A percentile compares a stretch with the other conserved stretches of the same genome.
Conservation (phyloP, 139 green algal genomes). For the Chlamydomonas asymmetrica region DNA sequence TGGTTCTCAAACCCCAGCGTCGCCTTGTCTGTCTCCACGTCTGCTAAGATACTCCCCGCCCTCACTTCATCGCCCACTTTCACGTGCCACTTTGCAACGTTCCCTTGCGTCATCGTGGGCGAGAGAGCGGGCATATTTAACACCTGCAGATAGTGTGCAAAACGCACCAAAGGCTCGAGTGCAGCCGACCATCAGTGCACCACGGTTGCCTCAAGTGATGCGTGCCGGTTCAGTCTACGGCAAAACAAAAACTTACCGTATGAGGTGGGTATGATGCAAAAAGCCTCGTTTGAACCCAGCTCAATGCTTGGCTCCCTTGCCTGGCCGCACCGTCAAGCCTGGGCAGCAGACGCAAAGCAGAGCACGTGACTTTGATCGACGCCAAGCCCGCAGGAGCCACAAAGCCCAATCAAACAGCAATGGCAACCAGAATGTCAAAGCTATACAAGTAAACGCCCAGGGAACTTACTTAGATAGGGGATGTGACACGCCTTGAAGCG, state of each 20-base stretch:
- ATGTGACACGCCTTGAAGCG: too few species aligned
- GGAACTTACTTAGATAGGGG: too few species aligned
- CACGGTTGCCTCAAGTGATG: background rate
- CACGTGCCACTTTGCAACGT: constrained; percentile 66
- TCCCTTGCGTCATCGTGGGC: constrained; percentile 88
- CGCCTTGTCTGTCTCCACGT: constrained; percentile 96
- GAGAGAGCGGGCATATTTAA: constrained; percentile 87
- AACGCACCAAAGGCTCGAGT: background rate
- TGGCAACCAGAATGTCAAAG: too few species aligned
- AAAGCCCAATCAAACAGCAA: too few species aligned
- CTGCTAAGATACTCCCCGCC: constrained; percentile 73
- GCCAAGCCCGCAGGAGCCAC: too few species aligned
- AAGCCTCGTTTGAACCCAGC: background rate
- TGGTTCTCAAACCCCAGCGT: constrained; percentile 66
- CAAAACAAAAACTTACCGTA: background rate
- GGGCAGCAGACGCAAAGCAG: too few species aligned
- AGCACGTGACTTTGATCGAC: too few species aligned
- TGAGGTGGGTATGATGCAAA: background rate
- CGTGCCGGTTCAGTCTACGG: background rate
- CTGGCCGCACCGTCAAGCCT: too few species aligned
- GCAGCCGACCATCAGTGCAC: background rate
- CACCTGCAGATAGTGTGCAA: constrained; percentile 13
- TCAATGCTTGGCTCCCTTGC: background rate
- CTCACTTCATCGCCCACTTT: constrained; percentile 60
- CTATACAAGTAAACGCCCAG: too few species aligned